phyloP scores from a whole-genome alignment of 2,329 filamentous ascomycete genomes.

The Diaporthe sp. region DNA sequence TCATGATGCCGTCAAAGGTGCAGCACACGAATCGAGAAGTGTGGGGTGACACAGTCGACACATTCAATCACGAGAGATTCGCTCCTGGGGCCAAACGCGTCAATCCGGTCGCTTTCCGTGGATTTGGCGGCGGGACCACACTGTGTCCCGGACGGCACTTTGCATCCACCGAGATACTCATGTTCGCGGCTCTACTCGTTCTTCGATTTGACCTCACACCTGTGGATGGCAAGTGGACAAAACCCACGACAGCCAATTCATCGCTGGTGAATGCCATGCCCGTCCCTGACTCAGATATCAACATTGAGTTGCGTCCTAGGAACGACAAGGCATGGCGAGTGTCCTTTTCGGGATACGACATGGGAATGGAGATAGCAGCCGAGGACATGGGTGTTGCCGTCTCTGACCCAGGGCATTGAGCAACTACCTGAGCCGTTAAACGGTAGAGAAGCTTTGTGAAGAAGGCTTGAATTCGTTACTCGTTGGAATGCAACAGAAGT shows the following conservation, averaged over 20 bases:
- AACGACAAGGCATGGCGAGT: neutral
- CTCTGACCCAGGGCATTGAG: neutral
- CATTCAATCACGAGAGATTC: slow-evolving; percentile 31
- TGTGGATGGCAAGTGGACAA: slow-evolving; percentile 19
- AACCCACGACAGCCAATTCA: slow-evolving; percentile 19
- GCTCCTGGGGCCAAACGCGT: neutral
- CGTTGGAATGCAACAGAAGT: too few species aligned
- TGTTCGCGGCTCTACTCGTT: slow-evolving; percentile 22
- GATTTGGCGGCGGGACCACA: slow-evolving; percentile 11
- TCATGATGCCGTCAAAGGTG: slow-evolving; percentile 27
- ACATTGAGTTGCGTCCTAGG: slow-evolving; percentile 5
- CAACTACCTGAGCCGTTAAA: too few species aligned
- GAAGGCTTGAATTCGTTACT: neutral
- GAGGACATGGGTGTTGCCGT: neutral
- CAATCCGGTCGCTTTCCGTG: slow-evolving; percentile 22
- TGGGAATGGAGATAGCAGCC: slow-evolving; percentile 29
- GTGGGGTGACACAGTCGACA: slow-evolving; percentile 12
- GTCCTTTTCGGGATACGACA: slow-evolving; percentile 27
- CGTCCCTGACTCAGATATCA: slow-evolving; percentile 21
- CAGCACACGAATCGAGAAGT: neutral
- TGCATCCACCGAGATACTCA: slow-evolving; percentile 27
- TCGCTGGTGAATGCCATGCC: slow-evolving; percentile 25
- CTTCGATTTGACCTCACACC: slow-evolving; percentile 19
- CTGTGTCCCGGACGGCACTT: slow-evolving; percentile 27
- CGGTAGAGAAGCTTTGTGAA: neutral